Percentiles rank a stretch among this genome's conserved stretches.
phyloP scores from a whole-genome alignment of 495 filamentous ascomycete genomes.

The Podospora fimiseda region DNA sequence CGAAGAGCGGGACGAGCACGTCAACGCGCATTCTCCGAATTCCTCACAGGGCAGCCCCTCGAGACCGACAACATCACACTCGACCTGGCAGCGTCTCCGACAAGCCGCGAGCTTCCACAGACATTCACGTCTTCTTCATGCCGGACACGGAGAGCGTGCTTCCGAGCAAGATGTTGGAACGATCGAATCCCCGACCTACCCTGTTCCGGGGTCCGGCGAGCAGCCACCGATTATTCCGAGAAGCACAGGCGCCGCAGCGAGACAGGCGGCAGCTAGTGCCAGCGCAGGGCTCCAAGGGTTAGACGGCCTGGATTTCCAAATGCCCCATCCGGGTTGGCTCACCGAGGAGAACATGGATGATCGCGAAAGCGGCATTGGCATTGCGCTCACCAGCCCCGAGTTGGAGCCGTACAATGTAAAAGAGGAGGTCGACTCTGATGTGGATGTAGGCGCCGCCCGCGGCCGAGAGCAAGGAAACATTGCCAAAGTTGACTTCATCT shows the following conservation, averaged over 20 bases:
- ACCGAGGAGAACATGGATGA: slow-evolving; percentile 45
- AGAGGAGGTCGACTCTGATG: slow-evolving; percentile 25
- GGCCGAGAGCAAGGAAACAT: slow-evolving; percentile 33
- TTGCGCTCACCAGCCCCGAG: slow-evolving; percentile 52
- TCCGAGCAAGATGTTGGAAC: slow-evolving; percentile 27
- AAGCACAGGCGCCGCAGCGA: slow-evolving; percentile 59
- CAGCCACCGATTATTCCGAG: slow-evolving; percentile 49
- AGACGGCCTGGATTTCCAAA: slow-evolving; percentile 36
- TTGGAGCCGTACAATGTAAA: slow-evolving; percentile 33
- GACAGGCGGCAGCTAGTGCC: slow-evolving; percentile 61
- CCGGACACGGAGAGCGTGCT: slow-evolving; percentile 26
- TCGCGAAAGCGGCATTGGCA: slow-evolving; percentile 74
- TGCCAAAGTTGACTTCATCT: slow-evolving; percentile 57
- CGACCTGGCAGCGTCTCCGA: slow-evolving; percentile 41
- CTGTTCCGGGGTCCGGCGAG: slow-evolving; percentile 42
- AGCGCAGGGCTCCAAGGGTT: slow-evolving; percentile 50
- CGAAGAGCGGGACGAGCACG: slow-evolving; percentile 14
- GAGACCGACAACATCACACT: slow-evolving; percentile 41
- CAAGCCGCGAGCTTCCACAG: slow-evolving; percentile 44
- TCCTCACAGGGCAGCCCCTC: not conserved
- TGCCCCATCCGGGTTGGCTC: slow-evolving; percentile 27
- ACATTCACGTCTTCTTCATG: slow-evolving; percentile 35
- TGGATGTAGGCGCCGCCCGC: slow-evolving; percentile 31
- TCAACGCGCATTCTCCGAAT: not conserved
- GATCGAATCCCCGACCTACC: slow-evolving; percentile 33